These are phyloP conservation scores for Amanita fuliginea DNA, from an alignment of 768 basidiomycete species.

Conservation along the genomic window DNA sequence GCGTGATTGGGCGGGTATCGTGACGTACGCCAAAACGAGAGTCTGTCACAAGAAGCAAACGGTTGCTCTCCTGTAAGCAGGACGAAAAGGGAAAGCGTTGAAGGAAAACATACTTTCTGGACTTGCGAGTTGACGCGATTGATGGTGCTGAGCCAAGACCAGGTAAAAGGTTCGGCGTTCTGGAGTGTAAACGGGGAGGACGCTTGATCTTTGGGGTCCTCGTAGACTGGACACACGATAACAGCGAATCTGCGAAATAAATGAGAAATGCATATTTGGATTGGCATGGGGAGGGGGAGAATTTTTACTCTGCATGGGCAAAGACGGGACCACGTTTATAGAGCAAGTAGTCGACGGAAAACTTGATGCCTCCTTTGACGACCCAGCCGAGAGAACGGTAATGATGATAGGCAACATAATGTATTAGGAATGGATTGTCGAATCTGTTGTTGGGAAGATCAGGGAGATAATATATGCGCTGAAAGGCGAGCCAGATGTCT, in stretches of 20 bases:
- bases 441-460: constrained; percentile 31
- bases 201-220: constrained; percentile 63
- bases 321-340: constrained; percentile 96
- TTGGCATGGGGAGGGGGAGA: neutral
- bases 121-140: constrained; percentile 96
- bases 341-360: constrained; percentile 89
- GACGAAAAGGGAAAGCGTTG: no score
- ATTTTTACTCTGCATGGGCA: constrained; percentile 88
- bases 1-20: constrained; percentile 70
- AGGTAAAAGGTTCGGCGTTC: constrained; percentile 65
- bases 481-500: constrained; percentile 59
- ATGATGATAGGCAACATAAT: constrained; percentile 89
- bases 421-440: constrained; percentile 88
- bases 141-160: constrained; percentile 96
- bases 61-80: neutral
- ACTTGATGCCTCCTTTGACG: constrained; percentile 91
- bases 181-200: constrained; percentile 53
- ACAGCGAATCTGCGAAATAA: constrained; percentile 62
- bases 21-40: constrained; percentile 82
- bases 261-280: neutral
- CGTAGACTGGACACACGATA: constrained; percentile 85
- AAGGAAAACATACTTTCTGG: constrained; percentile 58
- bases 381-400: constrained; percentile 97
- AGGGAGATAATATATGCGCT: constrained; percentile 38
- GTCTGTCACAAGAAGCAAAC: constrained; percentile 39